Percentiles rank a stretch among this genome's conserved stretches.
Conservation (phyloP, 2,329 filamentous ascomycete genomes). For the Colletotrichum somersetense region DNA sequence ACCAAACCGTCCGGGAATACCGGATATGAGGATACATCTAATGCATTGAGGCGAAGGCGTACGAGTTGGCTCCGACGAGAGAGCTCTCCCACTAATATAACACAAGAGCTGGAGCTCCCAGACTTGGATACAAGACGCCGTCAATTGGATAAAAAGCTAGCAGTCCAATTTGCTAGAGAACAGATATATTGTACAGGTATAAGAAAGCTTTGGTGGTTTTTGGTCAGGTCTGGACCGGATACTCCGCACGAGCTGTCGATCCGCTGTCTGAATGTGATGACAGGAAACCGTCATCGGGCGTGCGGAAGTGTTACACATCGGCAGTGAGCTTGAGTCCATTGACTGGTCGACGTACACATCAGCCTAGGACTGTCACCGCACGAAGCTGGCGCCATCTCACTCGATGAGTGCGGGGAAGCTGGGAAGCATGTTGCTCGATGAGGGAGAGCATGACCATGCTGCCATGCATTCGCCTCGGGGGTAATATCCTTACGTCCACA, state of each 20-base stretch:
- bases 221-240: not conserved
- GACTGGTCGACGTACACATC: conserved; percentile 9
- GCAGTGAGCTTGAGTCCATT: conserved; percentile 21
- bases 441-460: conserved; percentile 30
- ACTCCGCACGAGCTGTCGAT: conserved; percentile 2
- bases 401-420: conserved; percentile 38
- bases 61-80: conserved; percentile 17
- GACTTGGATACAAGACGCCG: conserved; percentile 10
- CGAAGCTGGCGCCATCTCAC: conserved; percentile 14
- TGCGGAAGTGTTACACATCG: conserved; percentile 31
- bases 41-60: not conserved
- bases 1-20: conserved; percentile 15
- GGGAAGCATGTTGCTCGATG: conserved; percentile 35
- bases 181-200: not conserved
- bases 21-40: not conserved
- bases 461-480: conserved; percentile 32
- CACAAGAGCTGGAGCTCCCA: conserved; percentile 26
- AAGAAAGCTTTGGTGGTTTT: not conserved
- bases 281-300: conserved; percentile 19
- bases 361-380: conserved; percentile 21
- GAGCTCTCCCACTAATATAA: not conserved
- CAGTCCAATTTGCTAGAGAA: conserved; percentile 15
- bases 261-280: not conserved
- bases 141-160: conserved; percentile 6
- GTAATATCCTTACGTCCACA: conserved; percentile 25